A percentile compares a stretch with the other conserved stretches of the same genome.
Conservation (phyloP, 495 filamentous ascomycete species). For the Chaetomium cochliodes region DNA sequence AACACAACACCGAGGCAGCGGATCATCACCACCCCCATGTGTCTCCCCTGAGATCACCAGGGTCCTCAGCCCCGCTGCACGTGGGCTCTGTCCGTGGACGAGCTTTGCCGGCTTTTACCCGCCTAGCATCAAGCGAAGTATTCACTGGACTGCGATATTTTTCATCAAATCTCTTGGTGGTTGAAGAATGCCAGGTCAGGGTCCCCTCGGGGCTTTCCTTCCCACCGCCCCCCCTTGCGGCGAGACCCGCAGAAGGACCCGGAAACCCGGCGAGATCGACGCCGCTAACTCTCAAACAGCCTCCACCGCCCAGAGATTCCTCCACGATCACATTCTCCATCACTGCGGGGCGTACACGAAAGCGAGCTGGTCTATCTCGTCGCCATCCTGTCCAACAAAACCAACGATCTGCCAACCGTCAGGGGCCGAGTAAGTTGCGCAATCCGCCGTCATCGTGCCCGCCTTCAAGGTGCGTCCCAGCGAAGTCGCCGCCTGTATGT, state of each 20-base stretch:
- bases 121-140: not conserved
- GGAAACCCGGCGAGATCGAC: conserved; percentile 1
- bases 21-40: not conserved
- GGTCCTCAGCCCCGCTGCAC: conserved; percentile 1
- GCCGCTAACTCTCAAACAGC: conserved; percentile 10
- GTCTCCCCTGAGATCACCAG: not conserved
- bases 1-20: conserved; percentile 3
- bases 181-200: not conserved
- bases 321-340: not conserved
- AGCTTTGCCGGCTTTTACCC: not conserved
- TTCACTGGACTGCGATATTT: not conserved
- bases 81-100: not conserved
- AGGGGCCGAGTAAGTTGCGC: conserved; percentile 49
- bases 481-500: conserved; percentile 55
- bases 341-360: conserved; percentile 52
- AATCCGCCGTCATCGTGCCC: conserved; percentile 52
- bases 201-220: not conserved
- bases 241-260: not conserved
- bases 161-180: not conserved
- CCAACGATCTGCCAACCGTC: conserved; percentile 58
- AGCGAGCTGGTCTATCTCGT: conserved; percentile 59
- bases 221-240: not conserved
- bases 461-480: conserved; percentile 48
- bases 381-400: conserved; percentile 56
- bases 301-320: conserved; percentile 2